phyloP scores from a whole-genome alignment of 2,329 filamentous ascomycete genomes.

The Ophiobolus disseminans region DNA sequence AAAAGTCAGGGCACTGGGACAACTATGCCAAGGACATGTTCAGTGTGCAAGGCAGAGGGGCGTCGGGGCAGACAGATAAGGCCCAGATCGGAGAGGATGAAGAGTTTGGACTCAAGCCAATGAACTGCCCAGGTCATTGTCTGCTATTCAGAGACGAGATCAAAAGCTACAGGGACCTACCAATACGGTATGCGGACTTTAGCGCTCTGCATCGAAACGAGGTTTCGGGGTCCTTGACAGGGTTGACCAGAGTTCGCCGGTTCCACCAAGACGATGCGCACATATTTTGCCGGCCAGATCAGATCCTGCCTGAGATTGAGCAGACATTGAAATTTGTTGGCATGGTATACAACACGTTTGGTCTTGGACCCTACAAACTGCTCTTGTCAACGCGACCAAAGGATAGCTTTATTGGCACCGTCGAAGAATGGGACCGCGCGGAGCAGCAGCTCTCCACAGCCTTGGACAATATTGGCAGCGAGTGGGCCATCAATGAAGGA shows the following conservation, averaged over 20 bases:
- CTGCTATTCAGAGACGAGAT: conserved; percentile 78
- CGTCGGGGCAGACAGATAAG: conserved; percentile 51
- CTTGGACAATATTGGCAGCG: conserved; percentile 67
- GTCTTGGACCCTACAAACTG: conserved; percentile 75
- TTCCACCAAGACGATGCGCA: conserved; percentile 93
- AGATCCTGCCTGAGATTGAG: conserved; percentile 77
- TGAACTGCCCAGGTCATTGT: conserved; percentile 93
- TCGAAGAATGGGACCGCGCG: conserved; percentile 72
- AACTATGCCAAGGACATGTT: conserved; percentile 96
- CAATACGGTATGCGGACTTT: conserved; percentile 86
- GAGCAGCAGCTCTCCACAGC: conserved; percentile 71
- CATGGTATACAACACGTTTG: conserved; percentile 73
- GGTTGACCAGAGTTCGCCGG: conserved; percentile 80
- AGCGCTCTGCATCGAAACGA: conserved; percentile 88
- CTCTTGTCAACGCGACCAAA: conserved; percentile 79
- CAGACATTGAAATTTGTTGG: conserved; percentile 77
- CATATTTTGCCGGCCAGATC: conserved; percentile 82
- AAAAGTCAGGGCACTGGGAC: conserved; percentile 83
- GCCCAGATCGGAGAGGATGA: conserved; percentile 65
- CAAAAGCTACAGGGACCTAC: conserved; percentile 80
- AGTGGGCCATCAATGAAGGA: conserved; percentile 78
- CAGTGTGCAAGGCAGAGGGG: conserved; percentile 69
- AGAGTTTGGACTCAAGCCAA: conserved; percentile 85
- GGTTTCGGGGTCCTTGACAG: conserved; percentile 79
- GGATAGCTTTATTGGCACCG: conserved; percentile 77